phyloP scores from a whole-genome alignment of 1,284 basidiomycete species.

The Ustilago bromivora region DNA sequence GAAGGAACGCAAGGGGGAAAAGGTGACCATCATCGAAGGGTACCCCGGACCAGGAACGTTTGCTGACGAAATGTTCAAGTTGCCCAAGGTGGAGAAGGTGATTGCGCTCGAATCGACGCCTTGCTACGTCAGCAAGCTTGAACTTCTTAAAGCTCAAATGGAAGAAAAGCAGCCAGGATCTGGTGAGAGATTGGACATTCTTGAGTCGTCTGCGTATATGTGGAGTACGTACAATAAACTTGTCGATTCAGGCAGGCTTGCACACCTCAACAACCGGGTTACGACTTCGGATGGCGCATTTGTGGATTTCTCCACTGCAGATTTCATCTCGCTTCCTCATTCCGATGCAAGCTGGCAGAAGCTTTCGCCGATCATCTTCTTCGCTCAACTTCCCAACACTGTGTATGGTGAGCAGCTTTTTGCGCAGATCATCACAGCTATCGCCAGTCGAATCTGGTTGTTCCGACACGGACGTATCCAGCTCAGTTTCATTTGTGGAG shows the following conservation, averaged over 20 bases:
- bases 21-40: conserved; percentile 64
- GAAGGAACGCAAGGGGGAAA: conserved; percentile 39
- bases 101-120: conserved; percentile 59
- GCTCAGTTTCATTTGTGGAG: conserved; percentile 62
- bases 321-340: conserved; percentile 17
- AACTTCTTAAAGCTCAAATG: conserved; percentile 33
- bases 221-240: conserved; percentile 60
- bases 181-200: conserved; percentile 40
- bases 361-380: conserved; percentile 57
- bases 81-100: conserved; percentile 64
- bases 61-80: conserved; percentile 55
- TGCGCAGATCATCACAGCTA: conserved; percentile 62
- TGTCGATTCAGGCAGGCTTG: conserved; percentile 46
- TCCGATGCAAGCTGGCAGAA: conserved; percentile 45
- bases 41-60: conserved; percentile 66
- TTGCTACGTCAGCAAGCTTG: conserved; percentile 36
- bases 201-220: conserved; percentile 41
- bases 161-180: conserved; percentile 16
- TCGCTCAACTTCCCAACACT: conserved; percentile 66
- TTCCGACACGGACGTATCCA: conserved; percentile 61
- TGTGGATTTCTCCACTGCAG: conserved; percentile 34
- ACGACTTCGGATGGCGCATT: conserved; percentile 17
- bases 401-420: conserved; percentile 68
- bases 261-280: conserved; percentile 49
- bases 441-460: conserved; percentile 61